Evolutionary conservation across 2,329 filamentous ascomycete species (phyloP).

Genomic region (Xylaria sp.): DNA sequence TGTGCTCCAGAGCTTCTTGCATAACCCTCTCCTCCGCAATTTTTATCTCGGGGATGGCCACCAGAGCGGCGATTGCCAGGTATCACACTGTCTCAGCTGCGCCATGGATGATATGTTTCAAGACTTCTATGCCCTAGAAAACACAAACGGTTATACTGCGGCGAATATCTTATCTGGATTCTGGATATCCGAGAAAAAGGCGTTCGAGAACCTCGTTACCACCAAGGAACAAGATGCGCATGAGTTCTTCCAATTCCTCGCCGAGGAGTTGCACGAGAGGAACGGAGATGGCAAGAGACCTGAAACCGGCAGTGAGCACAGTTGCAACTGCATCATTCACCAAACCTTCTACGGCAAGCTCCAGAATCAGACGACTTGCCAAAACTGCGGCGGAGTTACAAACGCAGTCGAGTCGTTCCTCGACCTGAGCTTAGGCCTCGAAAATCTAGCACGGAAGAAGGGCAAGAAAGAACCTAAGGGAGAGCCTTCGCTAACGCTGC

Average conservation of each 20-base stretch:
- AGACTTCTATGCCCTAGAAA: conserved; percentile 77
- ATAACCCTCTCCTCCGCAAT: conserved; percentile 90
- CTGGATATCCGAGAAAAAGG: conserved; percentile 84
- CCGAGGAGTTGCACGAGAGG: conserved; percentile 88
- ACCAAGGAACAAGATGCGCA: conserved; percentile 97
- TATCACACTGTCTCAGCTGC: conserved; percentile 72
- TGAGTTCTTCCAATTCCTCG: conserved; percentile 95
- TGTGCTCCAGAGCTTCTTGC: conserved; percentile 90
- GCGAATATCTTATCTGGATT: conserved; percentile 89
- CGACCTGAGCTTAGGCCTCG: conserved; percentile 89
- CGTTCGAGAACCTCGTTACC: conserved; percentile 80
- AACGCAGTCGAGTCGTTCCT: conserved; percentile 89
- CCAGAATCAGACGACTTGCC: conserved; percentile 89
- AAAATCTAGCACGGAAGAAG: conserved; percentile 75
- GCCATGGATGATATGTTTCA: conserved; percentile 80
- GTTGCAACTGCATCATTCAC: conserved; percentile 91
- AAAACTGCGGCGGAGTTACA: conserved; percentile 84
- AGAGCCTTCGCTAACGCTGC: conserved; percentile 65
- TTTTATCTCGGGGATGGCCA: conserved; percentile 95
- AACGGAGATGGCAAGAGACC: conserved; percentile 77
- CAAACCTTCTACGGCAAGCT: conserved; percentile 94
- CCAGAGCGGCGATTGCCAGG: conserved; percentile 76
- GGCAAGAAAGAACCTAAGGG: conserved; percentile 65
- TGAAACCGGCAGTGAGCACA: conserved; percentile 68
- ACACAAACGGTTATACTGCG: conserved; percentile 89